Evolutionary conservation across 352 stramenopile genomes (phyloP), one percentile per base, ranked within the genome.

Genomic region (Phytophthora syringae): DNA sequence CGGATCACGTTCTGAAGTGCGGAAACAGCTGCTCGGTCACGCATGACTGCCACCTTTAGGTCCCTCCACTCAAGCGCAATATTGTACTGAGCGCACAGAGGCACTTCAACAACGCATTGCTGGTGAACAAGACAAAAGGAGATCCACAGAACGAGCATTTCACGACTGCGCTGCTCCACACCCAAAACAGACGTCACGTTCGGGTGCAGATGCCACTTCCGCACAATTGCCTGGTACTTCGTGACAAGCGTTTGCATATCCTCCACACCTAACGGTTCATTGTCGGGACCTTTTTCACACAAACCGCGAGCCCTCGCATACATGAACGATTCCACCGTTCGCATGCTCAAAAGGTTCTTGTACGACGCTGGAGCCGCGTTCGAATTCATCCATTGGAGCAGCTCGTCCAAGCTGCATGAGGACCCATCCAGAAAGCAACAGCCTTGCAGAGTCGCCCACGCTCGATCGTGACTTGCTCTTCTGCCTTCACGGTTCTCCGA

Each of bases 101-200:
- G 42, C 1, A 66, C 52, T 42, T 61, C 39, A 0, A 20, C 2
- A 0, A 54, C 51, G 20, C 64, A 76, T 47, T 30, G 34, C 22
- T 74, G 67, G 52, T 88, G 79, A 12, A 58, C 70, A 1, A 86
- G 48, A 27, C 75, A 82, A 57, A 82, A 86, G 0, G 72, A 62
- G 39, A 75, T 67, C 75, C 80, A 86, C 15, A 72, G 56, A 10
- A 85, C 48, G 11, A 88, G 27, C 42, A 86, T 56, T 34, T 74
- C 60, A 1, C 64, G 70, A 50, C 77, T 86, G 5, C 53, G 67
- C 30, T 84, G 70, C 37, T 84, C 72, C 16, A 86, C 65, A 11
- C 51, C 25, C 28, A 72, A 52, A 7, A 73, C 15, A 7, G 52
- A 64, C 3, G 57, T 67, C 22, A 53, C 55, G n/a, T 51, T 51